These are phyloP conservation scores for Vitis hybrid DNA, from an alignment of 177 flowering plant species.

Conservation along the genomic window DNA sequence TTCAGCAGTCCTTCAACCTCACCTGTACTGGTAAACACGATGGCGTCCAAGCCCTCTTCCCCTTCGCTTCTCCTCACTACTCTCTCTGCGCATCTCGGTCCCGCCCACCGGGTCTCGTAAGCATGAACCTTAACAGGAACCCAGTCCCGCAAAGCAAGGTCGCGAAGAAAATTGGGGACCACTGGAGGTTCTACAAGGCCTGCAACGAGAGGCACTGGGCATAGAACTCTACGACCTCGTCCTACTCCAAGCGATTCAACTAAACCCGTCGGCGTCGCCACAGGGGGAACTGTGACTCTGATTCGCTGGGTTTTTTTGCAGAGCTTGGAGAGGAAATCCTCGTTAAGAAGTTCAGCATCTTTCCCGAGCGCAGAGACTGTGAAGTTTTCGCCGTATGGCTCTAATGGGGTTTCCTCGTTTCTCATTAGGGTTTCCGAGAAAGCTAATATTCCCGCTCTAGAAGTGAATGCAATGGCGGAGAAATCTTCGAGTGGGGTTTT, in stretches of 20 bases:
- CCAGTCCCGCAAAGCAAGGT: conserved; percentile 48
- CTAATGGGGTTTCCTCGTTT: conserved; percentile 27
- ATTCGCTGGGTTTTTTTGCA: conserved; percentile 35
- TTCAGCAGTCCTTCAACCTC: conserved; percentile 78
- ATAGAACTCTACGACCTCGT: conserved; percentile 42
- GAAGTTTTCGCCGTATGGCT: conserved; percentile 37
- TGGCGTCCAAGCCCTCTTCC: conserved; percentile 40
- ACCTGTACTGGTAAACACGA: conserved; percentile 74
- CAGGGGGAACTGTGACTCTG: conserved; percentile 42
- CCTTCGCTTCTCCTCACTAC: conserved; percentile 27
- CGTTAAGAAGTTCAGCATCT: conserved; percentile 53
- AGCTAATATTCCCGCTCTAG: conserved; percentile 64
- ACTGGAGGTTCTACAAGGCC: conserved; percentile 71
- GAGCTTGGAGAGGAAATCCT: conserved; percentile 29
- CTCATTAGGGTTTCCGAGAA: conserved; percentile 27
- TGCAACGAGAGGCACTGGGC: conserved; percentile 66
- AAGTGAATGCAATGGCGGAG: conserved; percentile 76
- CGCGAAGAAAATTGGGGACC: conserved; percentile 54
- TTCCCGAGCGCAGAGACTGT: conserved; percentile 60
- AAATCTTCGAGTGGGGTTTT: conserved; percentile 25
- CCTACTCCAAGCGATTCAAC: conserved; percentile 54
- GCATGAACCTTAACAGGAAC: conserved; percentile 48
- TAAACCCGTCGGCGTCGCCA: conserved; percentile 52
- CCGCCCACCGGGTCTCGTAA: conserved; percentile 79
- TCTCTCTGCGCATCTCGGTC: conserved; percentile 38